Conservation (phyloP, 1,139 yeast genomes). For the Diutina siamensis region DNA sequence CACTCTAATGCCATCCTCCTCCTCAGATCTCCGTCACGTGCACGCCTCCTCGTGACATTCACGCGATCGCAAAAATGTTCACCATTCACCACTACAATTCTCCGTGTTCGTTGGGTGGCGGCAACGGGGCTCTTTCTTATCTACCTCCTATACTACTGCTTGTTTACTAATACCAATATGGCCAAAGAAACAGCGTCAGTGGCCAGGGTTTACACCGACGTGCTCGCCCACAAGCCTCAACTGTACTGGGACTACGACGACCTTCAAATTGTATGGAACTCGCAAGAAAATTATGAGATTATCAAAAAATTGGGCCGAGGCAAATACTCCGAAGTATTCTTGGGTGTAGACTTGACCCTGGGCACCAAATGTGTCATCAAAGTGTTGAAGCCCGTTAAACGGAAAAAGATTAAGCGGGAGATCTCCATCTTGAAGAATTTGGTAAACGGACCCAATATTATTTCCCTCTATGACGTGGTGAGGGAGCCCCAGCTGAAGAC, state of each 20-base stretch:
- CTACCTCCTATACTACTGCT: neutral
- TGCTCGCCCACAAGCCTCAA: constrained; percentile 30
- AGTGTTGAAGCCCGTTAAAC: constrained; percentile 56
- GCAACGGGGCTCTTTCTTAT: neutral
- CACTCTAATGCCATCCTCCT: too few relatives aligned
- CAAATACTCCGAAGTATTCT: constrained; percentile 36
- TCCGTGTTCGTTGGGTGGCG: neutral
- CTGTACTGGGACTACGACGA: constrained; percentile 40
- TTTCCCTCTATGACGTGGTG: constrained; percentile 73
- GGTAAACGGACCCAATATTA: constrained; percentile 77
- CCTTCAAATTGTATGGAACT: constrained; percentile 32
- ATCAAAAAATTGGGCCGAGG: constrained; percentile 37
- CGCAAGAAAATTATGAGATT: constrained; percentile 37
- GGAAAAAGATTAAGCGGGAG: constrained; percentile 93
- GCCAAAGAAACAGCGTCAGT: constrained; percentile 16
- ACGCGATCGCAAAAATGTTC: neutral
- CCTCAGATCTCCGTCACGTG: too few relatives aligned
- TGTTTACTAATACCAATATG: too few relatives aligned
- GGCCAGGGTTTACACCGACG: constrained; percentile 33
- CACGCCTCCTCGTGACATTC: too few relatives aligned
- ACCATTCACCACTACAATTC: neutral
- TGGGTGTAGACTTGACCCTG: constrained; percentile 52
- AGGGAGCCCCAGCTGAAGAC: constrained; percentile 86
- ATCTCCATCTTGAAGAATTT: constrained; percentile 85
- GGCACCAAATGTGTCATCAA: constrained; percentile 20